These are phyloP conservation scores for Auriscalpium microsporum DNA, from an alignment of 768 basidiomycete species.

Conservation along the genomic window DNA sequence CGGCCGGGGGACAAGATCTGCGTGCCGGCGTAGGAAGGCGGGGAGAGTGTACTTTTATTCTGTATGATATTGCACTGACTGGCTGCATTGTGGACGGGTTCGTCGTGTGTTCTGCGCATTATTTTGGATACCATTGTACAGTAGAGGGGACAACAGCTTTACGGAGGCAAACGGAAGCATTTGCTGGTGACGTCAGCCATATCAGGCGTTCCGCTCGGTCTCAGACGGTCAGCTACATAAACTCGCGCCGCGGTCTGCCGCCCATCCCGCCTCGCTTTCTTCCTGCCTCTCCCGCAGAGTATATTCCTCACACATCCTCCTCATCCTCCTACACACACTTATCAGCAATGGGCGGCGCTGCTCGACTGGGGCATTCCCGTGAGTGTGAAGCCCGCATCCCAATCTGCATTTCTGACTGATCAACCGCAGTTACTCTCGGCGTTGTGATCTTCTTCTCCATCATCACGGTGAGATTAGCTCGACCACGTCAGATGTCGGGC, in stretches of 20 bases:
- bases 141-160: too few species aligned
- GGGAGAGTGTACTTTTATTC: not conserved
- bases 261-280: not conserved
- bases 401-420: not conserved
- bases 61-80: not conserved
- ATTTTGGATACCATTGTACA: too few species aligned
- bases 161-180: too few species aligned
- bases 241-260: not conserved
- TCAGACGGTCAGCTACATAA: not conserved
- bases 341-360: slow-evolving; percentile 2
- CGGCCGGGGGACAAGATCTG: slow-evolving; percentile 13
- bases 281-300: not conserved
- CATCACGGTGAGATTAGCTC: slow-evolving; percentile 5
- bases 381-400: not conserved
- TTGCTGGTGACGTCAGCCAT: too few species aligned
- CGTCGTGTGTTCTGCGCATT: too few species aligned
- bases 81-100: too few species aligned
- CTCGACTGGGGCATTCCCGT: slow-evolving; percentile 11
- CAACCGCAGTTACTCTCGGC: slow-evolving; percentile 6
- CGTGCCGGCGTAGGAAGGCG: slow-evolving; percentile 4
- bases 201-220: too few species aligned
- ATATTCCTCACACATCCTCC: not conserved
- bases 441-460: slow-evolving; percentile 8
- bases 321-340: not conserved
- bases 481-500: too few species aligned